Conservation (phyloP, 306 rosid species). For the Lathyrus tuberosus region DNA sequence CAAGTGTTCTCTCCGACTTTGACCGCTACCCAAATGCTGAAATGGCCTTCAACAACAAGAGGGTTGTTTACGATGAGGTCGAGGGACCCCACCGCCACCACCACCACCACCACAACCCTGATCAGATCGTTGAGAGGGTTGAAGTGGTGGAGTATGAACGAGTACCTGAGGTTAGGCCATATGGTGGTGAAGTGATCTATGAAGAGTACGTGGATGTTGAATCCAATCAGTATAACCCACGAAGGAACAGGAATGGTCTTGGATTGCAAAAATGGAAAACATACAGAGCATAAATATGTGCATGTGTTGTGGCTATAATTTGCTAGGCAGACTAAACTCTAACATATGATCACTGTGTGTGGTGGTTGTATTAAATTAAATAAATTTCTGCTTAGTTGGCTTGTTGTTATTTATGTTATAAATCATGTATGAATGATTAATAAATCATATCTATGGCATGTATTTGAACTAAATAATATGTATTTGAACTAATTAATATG, state of each 20-base stretch:
- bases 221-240: conserved; percentile 17
- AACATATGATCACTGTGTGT: background rate
- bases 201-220: conserved; percentile 44
- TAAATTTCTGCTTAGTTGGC: conserved; percentile 36
- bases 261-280: conserved; percentile 45
- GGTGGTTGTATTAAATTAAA: conserved; percentile 38
- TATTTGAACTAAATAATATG: background rate
- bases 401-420: background rate
- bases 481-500: background rate
- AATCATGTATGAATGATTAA: background rate
- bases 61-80: background rate
- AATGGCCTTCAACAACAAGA: conserved; percentile 38
- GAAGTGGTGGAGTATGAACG: conserved; percentile 47
- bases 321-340: conserved; percentile 32
- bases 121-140: conserved; percentile 41
- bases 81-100: background rate
- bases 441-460: conserved; percentile 1
- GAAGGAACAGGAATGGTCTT: conserved; percentile 40
- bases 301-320: conserved; percentile 17
- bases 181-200: conserved; percentile 7
- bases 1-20: conserved; percentile 42
- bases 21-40: conserved; percentile 47
- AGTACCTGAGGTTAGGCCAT: conserved; percentile 26
- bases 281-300: conserved; percentile 22
- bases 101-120: conserved; percentile 32